Evolutionary conservation across 1,284 basidiomycete species (phyloP), one percentile per base, ranked within the genome.

Genomic region (Puccinia triticina): DNA sequence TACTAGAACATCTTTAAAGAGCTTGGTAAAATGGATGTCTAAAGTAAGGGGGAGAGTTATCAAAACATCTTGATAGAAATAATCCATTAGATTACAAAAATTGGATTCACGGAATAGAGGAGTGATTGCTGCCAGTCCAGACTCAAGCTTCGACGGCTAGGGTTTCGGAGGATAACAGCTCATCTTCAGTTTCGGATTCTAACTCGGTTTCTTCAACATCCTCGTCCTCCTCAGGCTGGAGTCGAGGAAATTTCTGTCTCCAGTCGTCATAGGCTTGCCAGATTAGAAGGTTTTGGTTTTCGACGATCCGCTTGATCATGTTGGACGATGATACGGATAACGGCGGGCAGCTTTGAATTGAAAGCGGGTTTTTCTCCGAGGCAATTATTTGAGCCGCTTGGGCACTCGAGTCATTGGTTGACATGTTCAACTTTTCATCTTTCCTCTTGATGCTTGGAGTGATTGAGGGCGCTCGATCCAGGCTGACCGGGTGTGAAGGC

Each of bases 191-290:
- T 5, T 61, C 29, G 4, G 59, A 61, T 32, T 34, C 10, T n/a
- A 61, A 14, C 14, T 29, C 29, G 26, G 29, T 61, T 34, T 61
- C 29, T 8, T 61, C 59, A 8, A 37, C 37, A 14, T 69, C 23
- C 12, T 46, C 23, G 18, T 53, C 46, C 50, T n/a, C 48, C 29
- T 37, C 34, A 7, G 34, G 21, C 32, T 23, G 7, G 37, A 50
- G 23, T 55, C 71, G 43, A 29, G 71, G 71, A 34, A 73, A 73
- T 55, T 73, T 73, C 32, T 37, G 71, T 53, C 71, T 48, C 71
- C 71, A 73, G 29, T n/a, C 48, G n/a, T 73, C 71, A 73, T 32
- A 73, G 55, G 71, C 71, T 73, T 73, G 48, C 50, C 46, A 73
- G 71, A 73, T 73, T 4, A 73, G 32, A 34, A 37, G 48, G 21